phyloP scores from a whole-genome alignment of 2,329 filamentous ascomycete genomes.

The Sclerotinia glacialis region DNA sequence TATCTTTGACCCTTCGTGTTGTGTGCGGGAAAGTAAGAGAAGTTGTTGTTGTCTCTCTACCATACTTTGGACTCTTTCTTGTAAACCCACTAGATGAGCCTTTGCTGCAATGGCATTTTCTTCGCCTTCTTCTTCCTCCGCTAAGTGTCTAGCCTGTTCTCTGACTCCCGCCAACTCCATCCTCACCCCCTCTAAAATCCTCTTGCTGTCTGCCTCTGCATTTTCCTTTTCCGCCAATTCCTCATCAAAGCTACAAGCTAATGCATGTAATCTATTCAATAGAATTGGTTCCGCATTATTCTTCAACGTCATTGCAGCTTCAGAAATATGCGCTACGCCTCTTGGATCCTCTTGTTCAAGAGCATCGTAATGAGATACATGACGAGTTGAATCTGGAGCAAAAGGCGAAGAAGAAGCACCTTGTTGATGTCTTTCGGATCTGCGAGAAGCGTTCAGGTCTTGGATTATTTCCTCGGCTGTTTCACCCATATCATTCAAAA shows the following conservation, averaged over 20 bases:
- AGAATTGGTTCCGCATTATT: slow-evolving; percentile 67
- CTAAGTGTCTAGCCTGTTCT: slow-evolving; percentile 58
- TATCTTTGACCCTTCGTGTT: slow-evolving; percentile 48
- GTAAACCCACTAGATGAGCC: slow-evolving; percentile 30
- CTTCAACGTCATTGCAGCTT: slow-evolving; percentile 66
- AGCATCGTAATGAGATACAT: slow-evolving; percentile 51
- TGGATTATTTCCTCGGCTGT: slow-evolving; percentile 83
- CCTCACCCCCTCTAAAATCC: slow-evolving; percentile 64
- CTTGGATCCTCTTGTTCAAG: slow-evolving; percentile 25
- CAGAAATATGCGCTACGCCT: slow-evolving; percentile 49
- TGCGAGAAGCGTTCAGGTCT: slow-evolving; percentile 64
- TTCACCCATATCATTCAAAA: slow-evolving; percentile 77
- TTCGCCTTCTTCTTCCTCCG: slow-evolving; percentile 28
- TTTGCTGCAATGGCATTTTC: slow-evolving; percentile 27
- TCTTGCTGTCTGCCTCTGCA: slow-evolving; percentile 64
- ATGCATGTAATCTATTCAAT: slow-evolving; percentile 67
- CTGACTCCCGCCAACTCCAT: slow-evolving; percentile 62
- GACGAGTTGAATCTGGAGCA: slow-evolving; percentile 58
- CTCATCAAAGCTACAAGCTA: slow-evolving; percentile 69
- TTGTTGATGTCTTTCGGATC: slow-evolving; percentile 51
- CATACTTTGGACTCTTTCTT: slow-evolving; percentile 32
- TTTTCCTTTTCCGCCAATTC: slow-evolving; percentile 72
- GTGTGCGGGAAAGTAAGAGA: slow-evolving; percentile 40
- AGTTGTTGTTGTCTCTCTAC: slow-evolving; percentile 50
- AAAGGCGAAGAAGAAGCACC: slow-evolving; percentile 71